These are phyloP conservation scores for Fremontodendron californicum DNA, from an alignment of 345 rosid species.

Conservation along the genomic window DNA sequence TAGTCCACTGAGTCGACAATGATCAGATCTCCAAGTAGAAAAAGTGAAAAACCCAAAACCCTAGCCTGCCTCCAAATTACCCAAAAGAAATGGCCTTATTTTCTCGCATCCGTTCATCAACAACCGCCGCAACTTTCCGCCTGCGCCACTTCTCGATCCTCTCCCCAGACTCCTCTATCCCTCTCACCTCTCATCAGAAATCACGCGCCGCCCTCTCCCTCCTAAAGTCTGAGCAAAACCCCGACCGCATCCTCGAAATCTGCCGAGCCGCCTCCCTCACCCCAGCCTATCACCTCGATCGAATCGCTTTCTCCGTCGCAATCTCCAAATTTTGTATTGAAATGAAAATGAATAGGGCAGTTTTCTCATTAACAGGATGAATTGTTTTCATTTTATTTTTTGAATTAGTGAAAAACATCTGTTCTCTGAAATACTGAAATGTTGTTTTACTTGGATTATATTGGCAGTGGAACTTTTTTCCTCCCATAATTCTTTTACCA, in stretches of 20 bases:
- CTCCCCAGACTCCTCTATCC: constrained; percentile 34
- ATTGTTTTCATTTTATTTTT: neutral
- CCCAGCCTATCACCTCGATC: constrained; percentile 55
- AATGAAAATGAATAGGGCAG: neutral
- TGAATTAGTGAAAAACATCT: neutral
- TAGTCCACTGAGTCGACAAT: neutral
- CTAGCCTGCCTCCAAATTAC: constrained; percentile 15
- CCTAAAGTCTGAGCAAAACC: constrained; percentile 60
- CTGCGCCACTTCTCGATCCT: constrained; percentile 40
- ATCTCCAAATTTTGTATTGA: constrained; percentile 32
- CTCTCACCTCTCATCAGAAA: constrained; percentile 53
- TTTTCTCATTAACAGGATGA: neutral
- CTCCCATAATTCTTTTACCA: neutral
- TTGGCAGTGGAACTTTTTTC: too few species aligned
- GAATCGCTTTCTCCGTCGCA: constrained; percentile 67
- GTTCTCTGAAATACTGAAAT: neutral
- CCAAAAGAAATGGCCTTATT: constrained; percentile 35
- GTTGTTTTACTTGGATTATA: neutral
- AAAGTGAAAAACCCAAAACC: constrained; percentile 19
- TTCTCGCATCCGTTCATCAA: constrained; percentile 40
- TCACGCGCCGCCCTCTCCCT: constrained; percentile 66
- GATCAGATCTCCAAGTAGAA: neutral
- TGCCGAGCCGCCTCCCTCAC: constrained; percentile 73
- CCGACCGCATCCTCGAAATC: constrained; percentile 69
- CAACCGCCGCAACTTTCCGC: constrained; percentile 13